These are phyloP conservation scores for Pulicaria dysenterica DNA, from an alignment of 129 eudicot genomes.

Conservation along the genomic window DNA sequence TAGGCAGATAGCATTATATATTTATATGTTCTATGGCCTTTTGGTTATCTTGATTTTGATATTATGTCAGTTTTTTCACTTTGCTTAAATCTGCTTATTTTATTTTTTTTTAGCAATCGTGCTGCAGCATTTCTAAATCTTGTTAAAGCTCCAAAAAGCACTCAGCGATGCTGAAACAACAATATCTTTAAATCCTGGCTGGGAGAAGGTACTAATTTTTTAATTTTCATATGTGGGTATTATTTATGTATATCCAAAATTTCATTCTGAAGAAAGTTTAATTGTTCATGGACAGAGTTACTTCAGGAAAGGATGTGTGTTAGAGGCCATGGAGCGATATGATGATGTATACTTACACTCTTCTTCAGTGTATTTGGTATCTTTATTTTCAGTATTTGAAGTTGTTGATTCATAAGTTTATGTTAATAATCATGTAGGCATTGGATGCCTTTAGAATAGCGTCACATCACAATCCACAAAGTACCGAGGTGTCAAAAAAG, in stretches of 20 bases:
- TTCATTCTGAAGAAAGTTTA: not conserved
- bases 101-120: conserved; percentile 71
- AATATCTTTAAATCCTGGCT: conserved; percentile 71
- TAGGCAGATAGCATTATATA: too few relatives aligned
- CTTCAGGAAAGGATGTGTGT: conserved; percentile 93
- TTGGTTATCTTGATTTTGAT: conserved; percentile 1
- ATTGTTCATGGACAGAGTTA: conserved; percentile 62
- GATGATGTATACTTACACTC: conserved; percentile 59
- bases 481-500: conserved; percentile 89
- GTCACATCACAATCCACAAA: conserved; percentile 76
- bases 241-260: not conserved
- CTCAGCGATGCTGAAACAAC: conserved; percentile 93
- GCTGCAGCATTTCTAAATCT: conserved; percentile 96
- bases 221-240: not conserved
- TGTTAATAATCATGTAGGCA: conserved; percentile 56
- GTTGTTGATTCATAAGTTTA: conserved; percentile 20
- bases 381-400: not conserved
- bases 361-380: conserved; percentile 13
- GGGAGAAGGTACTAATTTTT: conserved; percentile 81
- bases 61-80: not conserved
- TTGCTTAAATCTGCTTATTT: not conserved
- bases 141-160: conserved; percentile 89
- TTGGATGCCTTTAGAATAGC: conserved; percentile 75
- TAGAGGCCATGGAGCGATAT: conserved; percentile 95
- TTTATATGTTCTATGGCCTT: not conserved